phyloP scores from a whole-genome alignment of 352 stramenopile genomes.

The Peronospora belbahrii region DNA sequence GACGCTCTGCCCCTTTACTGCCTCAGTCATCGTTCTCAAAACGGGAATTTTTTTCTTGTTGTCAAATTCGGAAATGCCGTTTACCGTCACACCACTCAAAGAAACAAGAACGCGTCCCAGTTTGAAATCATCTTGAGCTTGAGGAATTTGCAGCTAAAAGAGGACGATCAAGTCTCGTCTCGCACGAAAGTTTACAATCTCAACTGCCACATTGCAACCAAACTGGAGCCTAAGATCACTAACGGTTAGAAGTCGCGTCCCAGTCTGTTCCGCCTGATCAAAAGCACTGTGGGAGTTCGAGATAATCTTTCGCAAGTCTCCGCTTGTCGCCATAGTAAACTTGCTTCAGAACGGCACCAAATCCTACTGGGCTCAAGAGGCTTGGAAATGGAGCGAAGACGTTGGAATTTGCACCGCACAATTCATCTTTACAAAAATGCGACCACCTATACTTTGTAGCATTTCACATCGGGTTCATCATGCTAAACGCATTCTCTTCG shows the following conservation, averaged over 20 bases:
- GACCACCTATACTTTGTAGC: no score
- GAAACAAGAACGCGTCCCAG: neutral
- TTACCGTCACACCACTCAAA: neutral
- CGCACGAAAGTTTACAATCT: neutral
- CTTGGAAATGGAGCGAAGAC: no score
- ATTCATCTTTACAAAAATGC: no score
- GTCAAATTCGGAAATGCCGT: constrained; percentile 46
- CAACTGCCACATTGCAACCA: constrained; percentile 14
- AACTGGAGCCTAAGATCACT: no score
- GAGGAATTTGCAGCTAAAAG: neutral
- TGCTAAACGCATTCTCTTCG: no score
- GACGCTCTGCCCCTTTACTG: constrained; percentile 82
- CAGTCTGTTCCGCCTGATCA: constrained; percentile 32
- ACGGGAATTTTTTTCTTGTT: constrained; percentile 4
- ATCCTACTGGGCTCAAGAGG: no score
- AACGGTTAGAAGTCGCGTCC: constrained; percentile 20
- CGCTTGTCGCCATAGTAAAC: no score
- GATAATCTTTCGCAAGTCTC: no score
- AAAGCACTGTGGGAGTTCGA: no score
- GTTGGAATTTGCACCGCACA: no score
- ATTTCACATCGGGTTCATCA: no score
- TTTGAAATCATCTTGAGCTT: constrained; percentile 1
- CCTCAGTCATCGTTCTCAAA: constrained; percentile 11
- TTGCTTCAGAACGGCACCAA: no score
- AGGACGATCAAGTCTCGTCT: neutral